Evolutionary conservation across 2,329 filamentous ascomycete genomes (phyloP).

Genomic region (Ophiocordyceps robertsii): DNA sequence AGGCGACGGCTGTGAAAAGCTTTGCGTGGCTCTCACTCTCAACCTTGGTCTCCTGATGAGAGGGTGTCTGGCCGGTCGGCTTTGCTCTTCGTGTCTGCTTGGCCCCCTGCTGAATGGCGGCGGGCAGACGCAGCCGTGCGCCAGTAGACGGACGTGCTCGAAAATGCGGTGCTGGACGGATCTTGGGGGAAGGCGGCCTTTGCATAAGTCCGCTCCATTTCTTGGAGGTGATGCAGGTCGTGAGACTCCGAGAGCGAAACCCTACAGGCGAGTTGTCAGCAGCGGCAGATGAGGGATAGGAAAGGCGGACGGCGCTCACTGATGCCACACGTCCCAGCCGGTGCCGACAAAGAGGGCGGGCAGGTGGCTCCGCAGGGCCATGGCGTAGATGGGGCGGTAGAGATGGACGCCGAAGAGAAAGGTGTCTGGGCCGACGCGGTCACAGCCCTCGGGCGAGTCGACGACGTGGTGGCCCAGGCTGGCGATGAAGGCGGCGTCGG

Average conservation of each 20-base stretch:
- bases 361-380: constrained; percentile 28
- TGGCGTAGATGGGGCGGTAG: constrained; percentile 38
- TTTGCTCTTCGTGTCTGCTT: too few relatives aligned
- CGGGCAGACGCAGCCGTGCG: neutral
- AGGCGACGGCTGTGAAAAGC: too few relatives aligned
- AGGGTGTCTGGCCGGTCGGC: too few relatives aligned
- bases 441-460: constrained; percentile 38
- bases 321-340: constrained; percentile 34
- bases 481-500: constrained; percentile 37
- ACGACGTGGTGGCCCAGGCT: constrained; percentile 39
- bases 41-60: too few relatives aligned
- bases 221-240: constrained; percentile 3
- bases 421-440: constrained; percentile 29
- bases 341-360: constrained; percentile 48
- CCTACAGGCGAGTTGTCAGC: constrained; percentile 1
- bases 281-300: neutral
- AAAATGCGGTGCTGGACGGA: constrained; percentile 5
- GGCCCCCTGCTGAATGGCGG: too few relatives aligned
- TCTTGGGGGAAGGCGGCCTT: constrained; percentile 7
- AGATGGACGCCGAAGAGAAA: constrained; percentile 52
- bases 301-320: constrained; percentile 19
- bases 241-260: neutral
- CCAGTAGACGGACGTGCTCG: constrained; percentile 10
- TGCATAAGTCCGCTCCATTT: constrained; percentile 7
- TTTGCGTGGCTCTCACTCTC: too few relatives aligned